Base-by-base conservation (phyloP, 179 eudicot genomes). In the Vitellaria paradoxa region DNA sequence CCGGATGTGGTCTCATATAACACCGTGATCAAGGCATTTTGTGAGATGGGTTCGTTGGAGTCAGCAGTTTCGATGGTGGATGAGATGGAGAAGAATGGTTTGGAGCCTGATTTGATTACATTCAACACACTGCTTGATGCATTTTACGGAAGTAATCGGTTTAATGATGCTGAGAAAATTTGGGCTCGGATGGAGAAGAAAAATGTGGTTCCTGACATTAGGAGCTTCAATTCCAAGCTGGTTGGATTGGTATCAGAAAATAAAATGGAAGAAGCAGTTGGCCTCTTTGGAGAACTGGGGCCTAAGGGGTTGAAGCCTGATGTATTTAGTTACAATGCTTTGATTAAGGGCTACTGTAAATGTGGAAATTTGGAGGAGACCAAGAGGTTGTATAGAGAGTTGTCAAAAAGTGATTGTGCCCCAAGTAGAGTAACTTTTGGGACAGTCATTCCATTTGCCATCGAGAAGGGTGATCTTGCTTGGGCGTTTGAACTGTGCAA, bases 1-100 rank as follows among this genome's bases (percentile, higher is more conserved):
- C 89, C 86, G 0, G 77, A 90, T 76, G 64, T 77, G 23, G 82
- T 87, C 47, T 88, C 93, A 26, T 91, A 86, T 84, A 90, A 87
- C 77, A 84, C 77, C 0, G 71, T 85, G 85, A 87, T 88, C 66
- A 84, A 87, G 72, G 88, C 87, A 3, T 83, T 73, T 56, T 81
- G 87, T 69, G 82, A 81, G 78, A 81, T 72, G 91, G 88, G 91
- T 72, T 74, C 71, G 23, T 64, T 86, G 69, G 88, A 88, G 78
- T 78, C 69, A 7, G 91, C 88, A 2, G n/a, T 75, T 63, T 65
- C 17, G 9, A 56, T 83, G 88, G 55, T 87, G 18, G 84, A 75
- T 72, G 85, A 86, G 81, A 86, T 89, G 90, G 86, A 76, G 76
- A 80, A 77, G 71, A 86, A 82, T 21, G 89, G 87, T 20, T 23